Evolutionary conservation across 192 early-diverging fungal species (phyloP), one percentile per base, ranked within the genome.

Genomic region (Coemansia sp.): DNA sequence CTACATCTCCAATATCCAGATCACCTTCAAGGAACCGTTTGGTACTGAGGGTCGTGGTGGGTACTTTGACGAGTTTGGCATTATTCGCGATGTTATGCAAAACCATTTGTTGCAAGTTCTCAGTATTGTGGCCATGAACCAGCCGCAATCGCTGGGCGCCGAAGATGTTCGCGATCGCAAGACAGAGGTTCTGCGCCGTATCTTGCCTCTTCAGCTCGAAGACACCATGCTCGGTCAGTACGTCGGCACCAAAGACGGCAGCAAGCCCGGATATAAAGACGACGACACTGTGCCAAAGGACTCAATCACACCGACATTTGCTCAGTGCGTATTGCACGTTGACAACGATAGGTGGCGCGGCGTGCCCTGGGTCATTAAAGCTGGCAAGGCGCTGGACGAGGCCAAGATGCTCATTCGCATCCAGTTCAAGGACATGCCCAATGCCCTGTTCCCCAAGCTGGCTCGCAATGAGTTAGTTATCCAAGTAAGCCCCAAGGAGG

Each of bases 31-130:
- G 71, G 96, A 98, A 77, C 89, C 89, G 51, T 90, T 98, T 77
- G 96, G 96, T 39, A 98, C 96, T 1, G 91, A 95, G 73, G 96
- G 96, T 12, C 92, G 96, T 25, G 95, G 96, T 45, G 95, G 96
- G 0, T 98, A 98, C 84, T 98, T 98, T 89, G 94, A 98, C 75
- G 92, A 96, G 84, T 96, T 95, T 85, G 96, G 96, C 27, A 96
- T 98, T 62, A 94, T 98, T 68, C 94, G 96, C 59, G 96, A 98
- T 69, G 96, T 98, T 51, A 90, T 91, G 88, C 92, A 93, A 78
- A 93, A 93, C 77, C 90, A 98, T 77, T 68, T 98, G 44, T 72
- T 98, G n/a, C 96, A 98, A 78, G 91, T 98, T 27, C 79, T 98
- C 63, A 84, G 93, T 32, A 85, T 98, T 37, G 87, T 96, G 61